Conservation (phyloP, 116 monocot genomes). For the Cymodocea nodosa region DNA sequence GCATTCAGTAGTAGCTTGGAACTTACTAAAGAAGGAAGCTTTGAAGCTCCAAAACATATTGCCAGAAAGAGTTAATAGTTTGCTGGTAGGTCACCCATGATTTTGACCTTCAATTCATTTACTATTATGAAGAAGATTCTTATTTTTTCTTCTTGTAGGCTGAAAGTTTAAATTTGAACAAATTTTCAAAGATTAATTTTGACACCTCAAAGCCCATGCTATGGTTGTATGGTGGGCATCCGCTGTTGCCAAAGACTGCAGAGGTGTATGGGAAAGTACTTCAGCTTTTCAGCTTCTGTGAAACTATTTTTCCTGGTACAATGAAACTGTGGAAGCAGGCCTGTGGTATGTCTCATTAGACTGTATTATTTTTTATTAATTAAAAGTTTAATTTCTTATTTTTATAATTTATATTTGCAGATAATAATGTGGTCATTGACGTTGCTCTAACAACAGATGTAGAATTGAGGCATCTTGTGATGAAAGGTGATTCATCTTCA, state of each 20-base stretch:
- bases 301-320: constrained; percentile 38
- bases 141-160: constrained; percentile 19
- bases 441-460: constrained; percentile 2
- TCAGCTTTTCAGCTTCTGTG: constrained; percentile 34
- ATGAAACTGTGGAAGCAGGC: not conserved
- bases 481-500: constrained; percentile 4
- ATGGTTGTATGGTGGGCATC: constrained; percentile 82
- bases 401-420: constrained; percentile 8
- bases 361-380: not conserved
- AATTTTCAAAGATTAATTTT: constrained; percentile 19
- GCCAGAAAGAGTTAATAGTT: constrained; percentile 20
- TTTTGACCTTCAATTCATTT: not conserved
- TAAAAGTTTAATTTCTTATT: not conserved
- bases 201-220: constrained; percentile 30
- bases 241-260: constrained; percentile 48
- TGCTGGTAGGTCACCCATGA: constrained; percentile 30
- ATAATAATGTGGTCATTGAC: not conserved
- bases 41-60: constrained; percentile 37
- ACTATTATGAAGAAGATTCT: not conserved
- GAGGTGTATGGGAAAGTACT: constrained; percentile 34
- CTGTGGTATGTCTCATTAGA: constrained; percentile 2
- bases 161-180: constrained; percentile 22
- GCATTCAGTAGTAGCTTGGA: constrained; percentile 36
- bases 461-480: constrained; percentile 1
- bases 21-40: constrained; percentile 51